Evolutionary conservation across 805 yeast species (phyloP).

Genomic region (Suhomyces pyralidae): DNA sequence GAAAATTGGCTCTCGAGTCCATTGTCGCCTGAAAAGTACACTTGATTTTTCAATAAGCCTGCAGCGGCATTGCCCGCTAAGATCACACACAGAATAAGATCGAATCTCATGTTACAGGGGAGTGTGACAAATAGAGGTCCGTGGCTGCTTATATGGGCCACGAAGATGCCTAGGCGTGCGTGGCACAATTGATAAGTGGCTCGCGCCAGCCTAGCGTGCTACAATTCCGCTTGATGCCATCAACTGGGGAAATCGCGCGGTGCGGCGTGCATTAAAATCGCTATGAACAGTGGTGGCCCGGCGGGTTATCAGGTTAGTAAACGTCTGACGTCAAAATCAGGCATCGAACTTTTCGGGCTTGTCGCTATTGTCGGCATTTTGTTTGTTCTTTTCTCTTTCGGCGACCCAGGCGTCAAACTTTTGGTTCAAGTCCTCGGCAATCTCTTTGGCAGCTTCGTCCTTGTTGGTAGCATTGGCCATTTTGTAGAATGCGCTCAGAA

Average conservation of each 20-base stretch:
- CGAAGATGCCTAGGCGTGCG: neutral
- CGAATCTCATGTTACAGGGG: neutral
- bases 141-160: neutral
- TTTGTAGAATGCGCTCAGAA: constrained; percentile 22
- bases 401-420: constrained; percentile 29
- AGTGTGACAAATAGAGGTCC: neutral
- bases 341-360: neutral
- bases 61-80: neutral
- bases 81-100: neutral
- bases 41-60: neutral
- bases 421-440: constrained; percentile 31
- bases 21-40: neutral
- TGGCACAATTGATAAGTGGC: neutral
- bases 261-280: neutral
- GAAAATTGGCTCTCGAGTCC: neutral
- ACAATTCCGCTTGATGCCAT: neutral
- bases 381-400: constrained; percentile 10
- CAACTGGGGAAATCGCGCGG: neutral
- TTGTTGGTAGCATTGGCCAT: constrained; percentile 32
- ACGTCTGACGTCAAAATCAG: neutral
- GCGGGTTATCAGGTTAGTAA: neutral
- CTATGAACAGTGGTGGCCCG: neutral
- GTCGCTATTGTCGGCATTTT: neutral
- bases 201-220: neutral
- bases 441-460: constrained; percentile 31